Percentiles rank a stretch among this genome's conserved stretches.
These are phyloP conservation scores for Globisporangium heterothallicum DNA, from an alignment of 352 stramenopile genomes.

Conservation along the genomic window DNA sequence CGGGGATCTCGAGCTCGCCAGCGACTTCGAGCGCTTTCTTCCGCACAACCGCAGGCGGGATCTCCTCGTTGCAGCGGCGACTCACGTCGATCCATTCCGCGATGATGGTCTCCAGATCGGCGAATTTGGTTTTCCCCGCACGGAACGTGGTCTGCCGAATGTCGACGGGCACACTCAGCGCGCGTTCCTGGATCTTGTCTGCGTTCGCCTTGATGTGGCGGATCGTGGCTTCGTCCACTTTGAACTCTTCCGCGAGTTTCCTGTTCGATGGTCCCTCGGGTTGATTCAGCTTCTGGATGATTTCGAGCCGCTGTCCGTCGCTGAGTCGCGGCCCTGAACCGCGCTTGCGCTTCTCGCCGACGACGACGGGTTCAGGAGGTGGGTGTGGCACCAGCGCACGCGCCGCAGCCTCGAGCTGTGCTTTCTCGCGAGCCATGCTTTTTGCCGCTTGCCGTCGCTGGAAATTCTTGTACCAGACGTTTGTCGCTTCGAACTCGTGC, in stretches of 20 bases:
- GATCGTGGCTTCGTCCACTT: slow-evolving; percentile 13
- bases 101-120: slow-evolving; percentile 11
- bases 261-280: slow-evolving; percentile 8
- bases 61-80: slow-evolving; percentile 10
- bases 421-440: not conserved
- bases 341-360: slow-evolving; percentile 10
- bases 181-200: not conserved
- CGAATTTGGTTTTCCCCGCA: slow-evolving; percentile 4
- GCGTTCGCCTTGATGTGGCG: slow-evolving; percentile 14
- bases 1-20: slow-evolving; percentile 3
- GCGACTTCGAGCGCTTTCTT: slow-evolving; percentile 8
- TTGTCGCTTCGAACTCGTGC: slow-evolving; percentile 12
- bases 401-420: not conserved
- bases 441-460: slow-evolving; percentile 4
- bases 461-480: slow-evolving; percentile 10
- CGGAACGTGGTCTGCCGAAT: slow-evolving; percentile 12
- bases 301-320: slow-evolving; percentile 13
- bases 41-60: slow-evolving; percentile 6
- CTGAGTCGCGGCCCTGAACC: slow-evolving; percentile 11
- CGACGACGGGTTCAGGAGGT: not conserved
- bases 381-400: not conserved
- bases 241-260: slow-evolving; percentile 9
- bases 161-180: slow-evolving; percentile 5
- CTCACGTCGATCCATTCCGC: slow-evolving; percentile 12
- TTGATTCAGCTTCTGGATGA: slow-evolving; percentile 9